These are phyloP conservation scores for Trypanosoma avium DNA, from an alignment of 208 protist genomes.

Conservation along the genomic window DNA sequence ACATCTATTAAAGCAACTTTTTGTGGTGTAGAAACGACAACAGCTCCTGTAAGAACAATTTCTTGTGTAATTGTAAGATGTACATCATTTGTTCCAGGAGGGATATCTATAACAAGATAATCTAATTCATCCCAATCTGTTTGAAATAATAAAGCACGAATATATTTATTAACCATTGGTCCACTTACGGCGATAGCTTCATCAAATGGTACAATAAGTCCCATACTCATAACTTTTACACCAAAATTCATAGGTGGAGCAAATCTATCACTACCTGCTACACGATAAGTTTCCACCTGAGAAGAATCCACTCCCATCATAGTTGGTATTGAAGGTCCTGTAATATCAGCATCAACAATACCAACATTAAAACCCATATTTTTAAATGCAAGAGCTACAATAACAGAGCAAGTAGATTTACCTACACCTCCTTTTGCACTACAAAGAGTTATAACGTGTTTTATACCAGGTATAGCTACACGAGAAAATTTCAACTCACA, in stretches of 20 bases:
- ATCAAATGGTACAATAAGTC: conserved; percentile 84
- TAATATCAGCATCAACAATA: conserved; percentile 92
- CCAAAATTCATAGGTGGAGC: conserved; percentile 89
- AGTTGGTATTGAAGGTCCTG: conserved; percentile 85
- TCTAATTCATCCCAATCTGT: conserved; percentile 93
- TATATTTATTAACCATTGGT: conserved; percentile 91
- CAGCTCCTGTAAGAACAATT: conserved; percentile 89
- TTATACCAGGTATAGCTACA: conserved; percentile 73
- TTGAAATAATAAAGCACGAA: conserved; percentile 87
- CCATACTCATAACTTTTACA: conserved; percentile 92
- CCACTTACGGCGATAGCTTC: conserved; percentile 91
- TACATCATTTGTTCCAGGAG: conserved; percentile 92
- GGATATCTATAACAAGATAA: conserved; percentile 93
- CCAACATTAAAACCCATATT: conserved; percentile 79
- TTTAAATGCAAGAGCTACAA: conserved; percentile 87
- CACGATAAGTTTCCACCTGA: conserved; percentile 85
- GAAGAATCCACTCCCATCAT: conserved; percentile 84
- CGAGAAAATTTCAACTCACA: conserved; percentile 55
- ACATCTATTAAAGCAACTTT: conserved; percentile 94
- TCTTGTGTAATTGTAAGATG: conserved; percentile 92
- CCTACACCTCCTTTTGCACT: conserved; percentile 94
- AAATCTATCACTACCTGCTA: conserved; percentile 82
- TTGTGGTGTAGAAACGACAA: conserved; percentile 97
- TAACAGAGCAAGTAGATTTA: conserved; percentile 90
- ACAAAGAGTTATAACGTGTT: conserved; percentile 83